A percentile compares a stretch with the other conserved stretches of the same genome.
phyloP scores from a whole-genome alignment of 208 protist species.

The Trypanosoma boissoni region DNA sequence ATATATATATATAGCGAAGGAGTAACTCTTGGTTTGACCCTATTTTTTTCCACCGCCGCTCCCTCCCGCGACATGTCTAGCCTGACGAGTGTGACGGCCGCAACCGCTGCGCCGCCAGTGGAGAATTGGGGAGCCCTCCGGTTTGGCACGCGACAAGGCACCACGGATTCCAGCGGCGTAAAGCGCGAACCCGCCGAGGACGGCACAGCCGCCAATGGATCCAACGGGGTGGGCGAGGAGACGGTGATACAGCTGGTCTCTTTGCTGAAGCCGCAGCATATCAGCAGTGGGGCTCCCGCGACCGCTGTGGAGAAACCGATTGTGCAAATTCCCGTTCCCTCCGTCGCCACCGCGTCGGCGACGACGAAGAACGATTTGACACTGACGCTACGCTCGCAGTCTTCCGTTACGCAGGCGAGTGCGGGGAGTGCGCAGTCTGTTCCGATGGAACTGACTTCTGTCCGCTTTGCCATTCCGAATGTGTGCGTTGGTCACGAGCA shows the following conservation, averaged over 20 bases:
- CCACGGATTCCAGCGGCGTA: slow-evolving; percentile 28
- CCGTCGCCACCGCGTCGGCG: slow-evolving; percentile 57
- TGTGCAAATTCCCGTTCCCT: slow-evolving; percentile 62
- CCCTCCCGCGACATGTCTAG: slow-evolving; percentile 22
- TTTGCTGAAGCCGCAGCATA: slow-evolving; percentile 50
- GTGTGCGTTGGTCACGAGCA: slow-evolving; percentile 81
- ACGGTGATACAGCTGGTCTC: slow-evolving; percentile 42
- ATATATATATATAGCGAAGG: neutral
- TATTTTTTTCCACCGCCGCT: too few relatives aligned
- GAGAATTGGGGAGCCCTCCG: slow-evolving; percentile 85
- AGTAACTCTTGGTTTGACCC: neutral
- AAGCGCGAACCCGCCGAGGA: slow-evolving; percentile 17
- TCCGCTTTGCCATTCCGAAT: slow-evolving; percentile 84
- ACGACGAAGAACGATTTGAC: slow-evolving; percentile 84
- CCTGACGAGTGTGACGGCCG: slow-evolving; percentile 8
- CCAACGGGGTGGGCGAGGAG: slow-evolving; percentile 7
- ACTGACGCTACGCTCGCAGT: slow-evolving; percentile 49
- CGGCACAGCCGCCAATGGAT: slow-evolving; percentile 19
- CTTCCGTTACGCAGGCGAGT: slow-evolving; percentile 15
- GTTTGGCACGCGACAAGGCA: slow-evolving; percentile 25
- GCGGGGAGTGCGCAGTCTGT: slow-evolving; percentile 9
- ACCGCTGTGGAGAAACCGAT: slow-evolving; percentile 52
- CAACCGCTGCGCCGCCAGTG: slow-evolving; percentile 29
- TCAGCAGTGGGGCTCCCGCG: slow-evolving; percentile 31
- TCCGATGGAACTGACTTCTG: slow-evolving; percentile 57